Percentiles rank a stretch among this genome's conserved stretches.
phyloP scores from a whole-genome alignment of 164 flowering plant species.

The Macadamia integrifolia region DNA sequence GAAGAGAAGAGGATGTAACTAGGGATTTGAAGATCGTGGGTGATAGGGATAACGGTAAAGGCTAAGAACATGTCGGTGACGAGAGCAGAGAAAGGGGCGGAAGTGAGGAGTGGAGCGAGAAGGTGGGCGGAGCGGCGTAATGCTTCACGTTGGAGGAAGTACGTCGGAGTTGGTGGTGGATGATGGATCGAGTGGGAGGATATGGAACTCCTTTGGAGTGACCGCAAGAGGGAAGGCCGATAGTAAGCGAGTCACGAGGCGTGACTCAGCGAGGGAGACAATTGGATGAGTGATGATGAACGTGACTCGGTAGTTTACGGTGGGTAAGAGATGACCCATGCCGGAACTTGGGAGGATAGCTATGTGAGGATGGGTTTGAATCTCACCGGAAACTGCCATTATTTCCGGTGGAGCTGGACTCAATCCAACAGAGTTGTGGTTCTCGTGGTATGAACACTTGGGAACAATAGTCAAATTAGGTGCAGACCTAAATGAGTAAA shows the following conservation, averaged over 20 bases:
- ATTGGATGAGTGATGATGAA: constrained; percentile 10
- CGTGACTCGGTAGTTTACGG: constrained; percentile 8
- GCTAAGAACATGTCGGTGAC: constrained; percentile 17
- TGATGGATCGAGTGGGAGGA: constrained; percentile 10
- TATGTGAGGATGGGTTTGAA: not conserved
- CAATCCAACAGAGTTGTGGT: no score
- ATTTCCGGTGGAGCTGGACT: no score
- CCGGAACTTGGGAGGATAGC: constrained; percentile 1
- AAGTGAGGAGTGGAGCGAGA: constrained; percentile 13
- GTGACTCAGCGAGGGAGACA: constrained; percentile 7
- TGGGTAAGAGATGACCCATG: constrained; percentile 1
- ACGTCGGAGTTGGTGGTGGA: constrained; percentile 9
- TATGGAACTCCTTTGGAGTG: constrained; percentile 11
- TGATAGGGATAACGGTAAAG: constrained; percentile 9
- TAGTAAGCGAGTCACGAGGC: constrained; percentile 15
- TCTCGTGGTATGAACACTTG: no score
- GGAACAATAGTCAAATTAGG: no score
- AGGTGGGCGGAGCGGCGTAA: constrained; percentile 20
- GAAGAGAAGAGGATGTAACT: constrained; percentile 19
- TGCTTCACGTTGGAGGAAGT: constrained; percentile 15
- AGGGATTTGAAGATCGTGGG: constrained; percentile 18
- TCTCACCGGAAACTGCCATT: not conserved
- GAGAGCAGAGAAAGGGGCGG: constrained; percentile 15
- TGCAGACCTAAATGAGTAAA: no score
- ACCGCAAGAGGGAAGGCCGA: constrained; percentile 15